Evolutionary conservation across 2,329 filamentous ascomycete species (phyloP), one percentile per base, ranked within the genome.

Genomic region (Fusarium agapanthi): DNA sequence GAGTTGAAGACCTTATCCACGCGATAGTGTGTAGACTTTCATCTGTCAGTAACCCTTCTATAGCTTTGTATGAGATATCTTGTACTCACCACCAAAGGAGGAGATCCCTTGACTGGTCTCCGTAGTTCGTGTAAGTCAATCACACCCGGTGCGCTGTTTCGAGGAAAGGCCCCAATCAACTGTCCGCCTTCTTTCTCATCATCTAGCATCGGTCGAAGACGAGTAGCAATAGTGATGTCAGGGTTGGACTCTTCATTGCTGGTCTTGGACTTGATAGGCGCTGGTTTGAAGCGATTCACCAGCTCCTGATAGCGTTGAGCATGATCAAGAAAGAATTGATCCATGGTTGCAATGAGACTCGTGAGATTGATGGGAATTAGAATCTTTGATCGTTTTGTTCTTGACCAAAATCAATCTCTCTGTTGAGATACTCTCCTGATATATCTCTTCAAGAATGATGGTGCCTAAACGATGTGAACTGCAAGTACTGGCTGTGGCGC

Each of bases 61-160:
- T 20, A 22, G 14, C 14, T 2, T 24, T 11, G 18, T 1, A 22
- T 8, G 22, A 22, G 13, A 38, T 50, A 18, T 28, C 18, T 9
- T n/a, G 18, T 30, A 57, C 64, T 56, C 54, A 80, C 81, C 35
- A 75, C 81, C 34, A 84, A 67, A 4, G 74, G 65, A 1, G 83
- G 79, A 26, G 73, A 74, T 0, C 80, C 81, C 38, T 78, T 76
- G 13, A 80, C 75, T 11, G 79, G 77, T 32, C 76, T 76, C 24
- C 80, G 79, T 13, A 84, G 71, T 68, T 84, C 81, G 50, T 84
- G 83, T 10, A 83, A 58, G 58, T 84, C 82, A 7, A 83, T 61
- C 0, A 61, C 43, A 7, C 71, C 71, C 9, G 55, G 41, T 5
- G 56, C 20, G 20, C 43, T 32, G 13, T 15, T 34, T 20, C 71